Evolutionary conservation across 345 rosid species (phyloP), one percentile per base, ranked within the genome.

Genomic region (Brassica carinata): DNA sequence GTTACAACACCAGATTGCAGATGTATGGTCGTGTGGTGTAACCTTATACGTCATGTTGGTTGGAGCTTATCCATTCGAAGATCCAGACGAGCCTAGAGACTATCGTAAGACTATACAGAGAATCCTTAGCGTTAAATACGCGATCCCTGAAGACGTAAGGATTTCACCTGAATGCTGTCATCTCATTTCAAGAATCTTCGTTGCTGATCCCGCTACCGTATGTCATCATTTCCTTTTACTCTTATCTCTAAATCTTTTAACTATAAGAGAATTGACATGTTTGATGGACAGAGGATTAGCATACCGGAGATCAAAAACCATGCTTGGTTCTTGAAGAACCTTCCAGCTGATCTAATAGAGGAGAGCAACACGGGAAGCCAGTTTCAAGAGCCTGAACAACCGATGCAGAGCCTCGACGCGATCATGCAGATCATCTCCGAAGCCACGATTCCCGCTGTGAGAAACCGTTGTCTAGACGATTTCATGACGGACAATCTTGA

Each of bases 1-100:
- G 26, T 69, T 59, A 26, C 72, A 7, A 53, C 36, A 66, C 30
- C 92, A 96, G 99, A 92, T 89, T 83, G 98, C 98, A 8, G 99
- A 93, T 85, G 98, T 96, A 40, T 96, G 99, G 99, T 93, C 98
- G 0, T 94, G 99, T 19, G 98, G 98, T 55, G 98, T 96, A 65
- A 94, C 97, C 31, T 84, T 96, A 79, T 96, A 90, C 19, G 95
- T 96, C 71, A 96, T 93, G 99, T 81, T 96, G 84, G 95, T 94
- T 57, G 99, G 98, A 68, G 94, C 94, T 5, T 93, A 94, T 82
- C 98, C 99, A 3, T 96, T 96, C 23, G 98, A 96, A 84, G 98
- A 93, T 83, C 98, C 98, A 19, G 97, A 90, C 0, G 93, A 93
- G 84, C 99, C 98, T 14, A 92, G 86, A 83, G 96, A 94, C 75